Evolutionary conservation across 2,329 filamentous ascomycete species (phyloP), one percentile per base, ranked within the genome.

Genomic region (Daldinia sp.): DNA sequence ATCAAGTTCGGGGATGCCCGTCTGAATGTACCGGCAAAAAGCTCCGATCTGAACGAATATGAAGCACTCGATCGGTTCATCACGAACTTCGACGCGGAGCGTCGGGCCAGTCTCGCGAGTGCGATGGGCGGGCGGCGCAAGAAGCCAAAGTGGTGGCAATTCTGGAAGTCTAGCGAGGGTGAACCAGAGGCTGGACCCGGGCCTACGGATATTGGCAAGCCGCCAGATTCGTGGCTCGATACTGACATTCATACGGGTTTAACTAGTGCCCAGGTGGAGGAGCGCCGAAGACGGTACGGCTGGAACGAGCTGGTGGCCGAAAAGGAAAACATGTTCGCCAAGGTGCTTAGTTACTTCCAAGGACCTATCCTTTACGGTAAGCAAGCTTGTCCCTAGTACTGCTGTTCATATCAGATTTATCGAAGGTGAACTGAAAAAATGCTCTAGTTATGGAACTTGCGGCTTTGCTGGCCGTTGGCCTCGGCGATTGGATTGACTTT

Each of bases 401-500:
- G 13, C 39, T 51, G 15, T 41, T 55, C n/a, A 28, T 4, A 20
- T 28, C 12, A 20, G 35, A 41, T 53, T 48, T 28, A n/a, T 20
- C 33, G 55, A 56, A 50, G 50, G 13, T 28, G 50, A 4, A 39
- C 37, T 63, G 66, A 64, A 70, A 56, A 20, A 58, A 39, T 37
- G 30, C 39, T 65, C 54, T 71, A 90, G 90, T 93, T 79, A 93
- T 93, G 91, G 90, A 93, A 86, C 79, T 92, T 77, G 91, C 91
- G 82, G 91, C 91, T 76, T 82, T 92, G 60, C 84, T 93, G 75
- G 90, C 91, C 74, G 89, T 89, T 78, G 91, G 90, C 87, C 89
- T 93, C 71, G 86, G 87, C 79, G 90, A 92, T 81, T 93, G 90
- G 90, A 86, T 92, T 72, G 91, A 93, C 83, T 87, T 93, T 74